Conservation (phyloP, 129 eudicot genomes). For the Glebionis coronaria region DNA sequence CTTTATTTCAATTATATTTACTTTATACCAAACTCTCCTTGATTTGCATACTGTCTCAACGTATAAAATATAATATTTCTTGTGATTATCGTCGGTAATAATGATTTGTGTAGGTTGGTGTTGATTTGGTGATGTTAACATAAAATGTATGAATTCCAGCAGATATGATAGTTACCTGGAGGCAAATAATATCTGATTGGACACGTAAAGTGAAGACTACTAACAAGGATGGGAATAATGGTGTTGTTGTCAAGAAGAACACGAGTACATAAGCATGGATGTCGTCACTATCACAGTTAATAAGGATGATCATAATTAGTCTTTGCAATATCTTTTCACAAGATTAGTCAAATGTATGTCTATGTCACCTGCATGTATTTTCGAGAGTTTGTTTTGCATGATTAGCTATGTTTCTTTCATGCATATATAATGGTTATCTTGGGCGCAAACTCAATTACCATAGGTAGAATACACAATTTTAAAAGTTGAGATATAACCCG, state of each 20-base stretch:
- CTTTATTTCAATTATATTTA: no score
- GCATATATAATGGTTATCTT: no score
- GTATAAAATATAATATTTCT: conserved; percentile 16
- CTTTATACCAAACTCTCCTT: conserved; percentile 24
- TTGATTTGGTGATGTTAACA: neutral
- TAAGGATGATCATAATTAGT: conserved; percentile 27
- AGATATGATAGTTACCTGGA: conserved; percentile 25
- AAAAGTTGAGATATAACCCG: no score
- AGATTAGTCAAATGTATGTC: conserved; percentile 38
- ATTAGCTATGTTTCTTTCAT: neutral
- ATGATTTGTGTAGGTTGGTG: neutral
- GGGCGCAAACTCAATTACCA: no score
- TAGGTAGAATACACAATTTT: no score
- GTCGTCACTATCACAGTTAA: neutral
- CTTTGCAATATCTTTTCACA: conserved; percentile 31
- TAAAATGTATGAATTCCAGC: conserved; percentile 17
- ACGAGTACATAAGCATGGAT: neutral
- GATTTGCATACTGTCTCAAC: conserved; percentile 22
- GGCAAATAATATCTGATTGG: conserved; percentile 20
- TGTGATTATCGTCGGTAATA: neutral
- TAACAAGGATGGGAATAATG: neutral
- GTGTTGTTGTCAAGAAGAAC: neutral
- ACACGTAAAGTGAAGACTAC: neutral
- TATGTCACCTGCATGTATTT: neutral
- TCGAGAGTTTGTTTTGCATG: conserved; percentile 12